Base-by-base conservation (phyloP, 768 basidiomycete species). In the Chalciporus piperatus region DNA sequence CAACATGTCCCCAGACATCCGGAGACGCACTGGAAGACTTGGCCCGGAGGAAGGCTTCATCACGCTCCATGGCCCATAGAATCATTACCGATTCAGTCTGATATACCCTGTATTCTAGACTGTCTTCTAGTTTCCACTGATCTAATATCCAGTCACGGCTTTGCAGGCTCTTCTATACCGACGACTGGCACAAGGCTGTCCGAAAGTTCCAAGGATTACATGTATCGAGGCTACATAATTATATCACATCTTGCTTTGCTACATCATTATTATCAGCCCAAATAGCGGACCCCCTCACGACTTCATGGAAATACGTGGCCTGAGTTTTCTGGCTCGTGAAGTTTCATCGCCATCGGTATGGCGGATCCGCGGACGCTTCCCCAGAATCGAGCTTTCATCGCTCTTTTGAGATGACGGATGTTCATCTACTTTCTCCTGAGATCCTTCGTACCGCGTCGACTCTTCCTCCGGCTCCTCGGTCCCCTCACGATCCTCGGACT, bases 11-110 rank as follows among this genome's bases (percentile, higher is more conserved):
- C 68, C 70, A 19, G 68, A 72, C 37, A 59, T 70, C 27, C 63
- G 68, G 35, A 59, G 68, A 57, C 62, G 70, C 23, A 35, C 52
- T 0, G 64, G 63, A 35, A 65, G 69, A 41, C 41, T 69, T 47
- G 70, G 64, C 28, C 64, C 61, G 3, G 68, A 70, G 0, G 68
- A 72, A 4, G 64, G 70, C 16, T 71, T 67, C 33, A 69, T 69
- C 11, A 4, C 67, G n/a, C 56, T 69, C 11, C 67, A 69, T 52
- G 65, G 65, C 28, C 55, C 65, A 6, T 67, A 35, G 52, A 33
- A 45, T 20, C 19, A 19, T 20, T 37, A 44, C 23, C 28, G 48
- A 16, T n/a, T 37, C 35, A 37, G 35, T 37, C n/a, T 37, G 17
- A 41, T n/a, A 54, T 47, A 51, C 49, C 41, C 27, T 55, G 54